Evolutionary conservation across 2,329 filamentous ascomycete genomes (phyloP), one percentile per base, ranked within the genome.

Genomic region (Eurotiales sp.): DNA sequence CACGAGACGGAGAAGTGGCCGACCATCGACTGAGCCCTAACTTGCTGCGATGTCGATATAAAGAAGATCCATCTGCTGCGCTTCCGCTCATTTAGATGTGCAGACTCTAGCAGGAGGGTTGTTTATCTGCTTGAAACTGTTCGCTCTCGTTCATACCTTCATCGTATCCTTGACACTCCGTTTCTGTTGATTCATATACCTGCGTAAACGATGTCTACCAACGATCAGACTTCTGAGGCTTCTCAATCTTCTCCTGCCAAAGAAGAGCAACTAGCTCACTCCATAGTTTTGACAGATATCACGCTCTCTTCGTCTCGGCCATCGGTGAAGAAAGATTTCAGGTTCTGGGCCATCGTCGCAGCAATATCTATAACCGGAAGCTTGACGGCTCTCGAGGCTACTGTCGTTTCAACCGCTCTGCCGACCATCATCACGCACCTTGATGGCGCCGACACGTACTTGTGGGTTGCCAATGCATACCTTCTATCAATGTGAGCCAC

Each of bases 401-500:
- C 68, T 34, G 63, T 75, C 19, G 65, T 66, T 2, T 68, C 69
- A 6, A 76, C 71, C 1, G 72, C 71, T 0, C 53, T 74, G 8
- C 72, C 72, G 0, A 69, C 67, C 1, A 75, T 75, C 36, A 57
- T 59, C 3, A 47, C 39, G 0, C 64, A 65, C n/a, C 51, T 73
- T 1, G 59, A 69, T 8, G 51, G 57, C 4, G 63, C 63, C 8
- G 56, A 61, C 10, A n/a, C 48, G 8, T 74, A 71, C 41, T 56
- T 72, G 7, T 73, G 70, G 70, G 57, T 67, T 4, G 55, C 60
- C 0, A 67, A 67, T 50, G 58, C 55, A 7, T 72, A 66, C 56
- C 53, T 72, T 15, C 56, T 73, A 22, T 53, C 62, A 15, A 60
- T 62, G 55, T 49, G n/a, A n/a, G n/a, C n/a, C n/a, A n/a, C n/a